Percentiles rank a stretch among this genome's conserved stretches.
Evolutionary conservation across 805 yeast genomes (phyloP).

Genomic region (Ogataea parapolymorpha): DNA sequence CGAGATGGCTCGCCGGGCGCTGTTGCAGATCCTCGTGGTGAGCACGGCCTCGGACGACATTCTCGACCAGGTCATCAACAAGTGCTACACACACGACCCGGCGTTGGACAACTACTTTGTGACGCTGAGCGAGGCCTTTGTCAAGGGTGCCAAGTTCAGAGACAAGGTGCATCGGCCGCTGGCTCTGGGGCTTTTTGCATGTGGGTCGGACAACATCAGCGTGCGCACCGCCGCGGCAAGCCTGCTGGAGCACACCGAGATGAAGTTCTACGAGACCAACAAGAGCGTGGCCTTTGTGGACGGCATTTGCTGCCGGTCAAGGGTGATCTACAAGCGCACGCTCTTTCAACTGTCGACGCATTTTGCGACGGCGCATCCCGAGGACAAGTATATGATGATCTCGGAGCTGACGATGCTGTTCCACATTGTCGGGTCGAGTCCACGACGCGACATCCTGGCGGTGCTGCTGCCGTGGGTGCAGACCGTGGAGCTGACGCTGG

Average conservation of each 20-base stretch:
- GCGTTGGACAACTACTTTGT: constrained; percentile 69
- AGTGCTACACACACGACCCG: constrained; percentile 60
- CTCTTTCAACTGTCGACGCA: constrained; percentile 74
- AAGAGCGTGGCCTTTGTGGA: constrained; percentile 60
- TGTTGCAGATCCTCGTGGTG: constrained; percentile 59
- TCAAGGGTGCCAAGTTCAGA: constrained; percentile 45
- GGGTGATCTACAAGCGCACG: constrained; percentile 84
- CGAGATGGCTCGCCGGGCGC: constrained; percentile 65
- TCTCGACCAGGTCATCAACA: constrained; percentile 58
- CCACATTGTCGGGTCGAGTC: constrained; percentile 52
- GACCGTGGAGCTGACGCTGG: constrained; percentile 57
- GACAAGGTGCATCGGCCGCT: constrained; percentile 62
- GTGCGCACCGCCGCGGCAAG: constrained; percentile 72
- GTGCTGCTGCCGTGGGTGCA: constrained; percentile 93
- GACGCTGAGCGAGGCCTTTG: constrained; percentile 63
- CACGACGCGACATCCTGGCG: constrained; percentile 75
- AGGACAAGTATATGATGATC: constrained; percentile 57
- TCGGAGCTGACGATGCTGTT: constrained; percentile 71
- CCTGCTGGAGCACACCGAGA: constrained; percentile 65
- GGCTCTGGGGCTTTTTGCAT: constrained; percentile 72
- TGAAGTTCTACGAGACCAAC: constrained; percentile 50
- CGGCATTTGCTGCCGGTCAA: constrained; percentile 68
- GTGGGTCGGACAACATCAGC: constrained; percentile 67
- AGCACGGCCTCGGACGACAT: constrained; percentile 55
- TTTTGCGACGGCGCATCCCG: constrained; percentile 60